Evolutionary conservation across 768 basidiomycete species (phyloP), one percentile per base, ranked within the genome.

Genomic region (Tephrocybe rancida): DNA sequence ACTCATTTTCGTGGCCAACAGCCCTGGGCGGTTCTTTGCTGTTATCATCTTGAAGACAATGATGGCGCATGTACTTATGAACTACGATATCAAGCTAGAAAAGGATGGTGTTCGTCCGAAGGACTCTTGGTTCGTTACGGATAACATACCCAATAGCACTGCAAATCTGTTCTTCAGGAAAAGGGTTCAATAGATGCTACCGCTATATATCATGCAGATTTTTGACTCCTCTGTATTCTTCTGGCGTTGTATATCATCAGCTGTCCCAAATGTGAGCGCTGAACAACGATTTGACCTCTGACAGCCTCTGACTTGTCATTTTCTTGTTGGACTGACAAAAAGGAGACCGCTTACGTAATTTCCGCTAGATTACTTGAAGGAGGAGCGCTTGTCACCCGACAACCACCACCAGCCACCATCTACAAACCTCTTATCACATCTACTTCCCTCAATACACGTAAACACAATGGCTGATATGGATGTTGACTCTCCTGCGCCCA

Each of bases 391-490:
- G 5, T 29, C 26, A 2, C 30, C 24, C 19, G 13, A 24, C 34
- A 1, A 44, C 50, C 45, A 37, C 38, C 24, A 43, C 29, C 22
- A 35, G n/a, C 38, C 37, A 30, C 38, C 29, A 27, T 22, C 29
- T 13, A 29, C 39, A 43, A 32, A 5, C 47, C 5, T 16, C 16
- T 2, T 11, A 44, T 6, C 37, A 39, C 26, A 22, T 44, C 44
- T 26, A 48, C 46, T 21, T 9, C 26, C 35, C 7, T 22, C 37
- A 43, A n/a, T 13, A n/a, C 4, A 35, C 26, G n/a, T 50, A 48
- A 47, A 29, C 49, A 64, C 51, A 24, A 80, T 80, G 78, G 75
- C 77, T 16, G 90, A 88, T 50, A 87, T 93, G 67, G 92, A 93
- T 55, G 74, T 81, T 19, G 84, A 83, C 62, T 64, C 73, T 22